Evolutionary conservation across 2,329 filamentous ascomycete genomes (phyloP), one percentile per base, ranked within the genome.

Genomic region (Dothideomycetes sp.): DNA sequence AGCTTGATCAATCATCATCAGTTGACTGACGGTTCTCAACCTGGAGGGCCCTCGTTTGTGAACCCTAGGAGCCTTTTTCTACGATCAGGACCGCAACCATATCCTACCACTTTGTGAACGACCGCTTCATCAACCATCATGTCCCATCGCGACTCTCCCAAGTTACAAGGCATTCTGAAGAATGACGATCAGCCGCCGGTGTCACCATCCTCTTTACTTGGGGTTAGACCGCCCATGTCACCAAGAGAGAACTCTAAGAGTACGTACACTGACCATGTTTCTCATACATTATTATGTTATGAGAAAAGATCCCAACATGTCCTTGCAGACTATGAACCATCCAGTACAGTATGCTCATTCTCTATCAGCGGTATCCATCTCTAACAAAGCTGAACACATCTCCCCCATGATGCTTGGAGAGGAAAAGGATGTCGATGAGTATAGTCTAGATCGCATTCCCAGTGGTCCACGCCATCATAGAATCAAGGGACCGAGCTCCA

Each of bases 391-490:
- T 20, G 66, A 69, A 46, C 60, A 58, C 33, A 67, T 68, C 33
- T 70, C 67, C 16, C 67, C 68, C 25, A 49, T 68, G 46, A 61
- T 69, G 46, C 60, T 63, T 18, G 67, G 60, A 17, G 64, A 61
- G 39, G 57, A 63, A 44, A 69, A 69, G 45, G 62, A 64, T 17
- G 49, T 62, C 30, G 63, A 68, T 20, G 59, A 61, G 15, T 55
- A 63, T 34, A 64, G 64, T 29, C 58, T 63, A 40, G 51, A 58
- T 28, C 45, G 56, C 15, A 60, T 45, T 19, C 51, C 40, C 33
- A 41, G 23, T 12, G 40, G 56, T 7, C 58, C 60, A 24, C 60
- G 61, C 31, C 52, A 53, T 38, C 53, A 54, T 17, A 59, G 55
- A 19, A 57, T 64, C 24, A 64, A 60, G 48, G 51, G 63, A 9